Evolutionary conservation across 306 rosid genomes (phyloP), one percentile per base, ranked within the genome.

Genomic region (Sesbania bispinosa): DNA sequence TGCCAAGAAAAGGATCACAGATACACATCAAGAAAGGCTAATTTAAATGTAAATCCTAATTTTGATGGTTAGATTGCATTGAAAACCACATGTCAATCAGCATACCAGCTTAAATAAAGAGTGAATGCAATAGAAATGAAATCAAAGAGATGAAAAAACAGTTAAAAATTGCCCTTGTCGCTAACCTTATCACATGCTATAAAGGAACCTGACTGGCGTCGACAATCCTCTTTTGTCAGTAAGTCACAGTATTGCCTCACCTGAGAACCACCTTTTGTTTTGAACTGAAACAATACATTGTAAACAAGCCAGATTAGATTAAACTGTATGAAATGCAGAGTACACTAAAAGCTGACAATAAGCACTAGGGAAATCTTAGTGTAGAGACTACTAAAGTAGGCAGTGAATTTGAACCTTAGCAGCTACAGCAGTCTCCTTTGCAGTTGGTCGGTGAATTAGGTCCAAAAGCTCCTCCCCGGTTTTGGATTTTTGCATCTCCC

Each of bases 391-490:
- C 20, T 18, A 36, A 33, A 62, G 54, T 69, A 65, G 48, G 70
- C 62, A 68, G 20, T 4, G 41, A 52, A 60, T 45, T 32, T 13
- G 54, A 71, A 94, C 99, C 99, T 91, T 91, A n/a, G 90, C 92
- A n/a, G 97, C 99, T 30, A 84, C 89, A 65, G 96, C 96, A 79
- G 96, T 91, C 84, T 95, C 99, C 88, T 0, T 88, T 0, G 97
- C 97, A 59, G 99, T 91, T 10, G 99, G 99, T 65, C 93, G 87
- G 79, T 91, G 97, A 77, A 95, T 88, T 62, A 95, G 90, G 87
- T 95, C 92, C 90, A 89, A 77, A 65, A 95, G 91, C 93, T 91
- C 99, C 88, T 95, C 96, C 1, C 97, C 96, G 7, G 96, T 88
- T 81, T 88, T 95, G 42, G 96, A 89, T 82, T 91, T 85, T 76